Evolutionary conservation across 2,329 filamentous ascomycete genomes (phyloP).

Genomic region (Aspergillus hiratsukae): DNA sequence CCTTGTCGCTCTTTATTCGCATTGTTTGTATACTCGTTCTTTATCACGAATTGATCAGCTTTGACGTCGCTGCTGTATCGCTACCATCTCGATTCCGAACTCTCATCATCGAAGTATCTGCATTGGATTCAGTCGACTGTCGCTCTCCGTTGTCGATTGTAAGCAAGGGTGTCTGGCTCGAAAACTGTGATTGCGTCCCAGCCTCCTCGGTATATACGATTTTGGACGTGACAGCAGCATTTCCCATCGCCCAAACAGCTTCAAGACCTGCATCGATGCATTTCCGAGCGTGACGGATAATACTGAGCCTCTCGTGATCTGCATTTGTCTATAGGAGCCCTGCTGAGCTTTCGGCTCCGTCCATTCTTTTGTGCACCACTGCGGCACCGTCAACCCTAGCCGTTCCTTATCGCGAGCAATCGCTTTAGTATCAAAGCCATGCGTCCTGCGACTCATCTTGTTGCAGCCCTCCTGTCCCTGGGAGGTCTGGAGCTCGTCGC

Average conservation of each 20-base stretch:
- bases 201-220: not conserved
- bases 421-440: slow-evolving; percentile 25
- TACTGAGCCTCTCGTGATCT: slow-evolving; percentile 3
- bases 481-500: slow-evolving; percentile 31
- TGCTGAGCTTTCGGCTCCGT: slow-evolving; percentile 21
- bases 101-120: slow-evolving; percentile 1
- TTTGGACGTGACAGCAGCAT: not conserved
- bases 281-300: slow-evolving; percentile 1
- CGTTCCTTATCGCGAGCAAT: slow-evolving; percentile 6
- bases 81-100: not conserved
- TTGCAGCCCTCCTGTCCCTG: slow-evolving; percentile 31
- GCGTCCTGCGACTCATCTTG: slow-evolving; percentile 22
- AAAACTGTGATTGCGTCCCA: slow-evolving; percentile 2
- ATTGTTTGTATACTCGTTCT: slow-evolving; percentile 11
- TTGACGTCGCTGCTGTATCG: not conserved
- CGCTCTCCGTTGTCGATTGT: not conserved
- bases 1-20: slow-evolving; percentile 25
- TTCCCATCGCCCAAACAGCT: not conserved
- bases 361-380: slow-evolving; percentile 17
- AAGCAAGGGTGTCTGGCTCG: not conserved
- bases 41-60: slow-evolving; percentile 5
- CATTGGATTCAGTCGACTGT: not conserved
- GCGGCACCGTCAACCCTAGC: slow-evolving; percentile 4
- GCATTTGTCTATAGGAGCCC: not conserved
- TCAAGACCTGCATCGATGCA: not conserved